Percentiles rank a stretch among this genome's conserved stretches.
These are phyloP conservation scores for Trebouxia sp. DNA, from an alignment of 139 green algal species.

Conservation along the genomic window DNA sequence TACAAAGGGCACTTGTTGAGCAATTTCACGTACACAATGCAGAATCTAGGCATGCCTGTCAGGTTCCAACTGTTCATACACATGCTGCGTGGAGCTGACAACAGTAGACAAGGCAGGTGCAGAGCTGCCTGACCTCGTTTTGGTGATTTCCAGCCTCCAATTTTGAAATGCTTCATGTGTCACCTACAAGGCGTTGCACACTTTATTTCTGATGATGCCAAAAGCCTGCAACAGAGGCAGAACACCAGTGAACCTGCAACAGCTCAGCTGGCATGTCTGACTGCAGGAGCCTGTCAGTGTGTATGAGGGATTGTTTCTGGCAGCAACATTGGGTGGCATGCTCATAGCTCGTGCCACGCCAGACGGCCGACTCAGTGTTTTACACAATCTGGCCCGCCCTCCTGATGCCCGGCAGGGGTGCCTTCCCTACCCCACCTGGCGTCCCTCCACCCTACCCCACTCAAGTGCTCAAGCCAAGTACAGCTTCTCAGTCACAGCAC, in stretches of 20 bases:
- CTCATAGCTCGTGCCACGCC: background rate
- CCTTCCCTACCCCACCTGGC: constrained; percentile 29
- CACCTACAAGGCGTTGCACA: background rate
- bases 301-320: constrained; percentile 10
- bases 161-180: too few species aligned
- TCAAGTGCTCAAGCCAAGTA: background rate
- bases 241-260: too few species aligned
- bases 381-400: constrained; percentile 31
- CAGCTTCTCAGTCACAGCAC: background rate
- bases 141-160: too few species aligned
- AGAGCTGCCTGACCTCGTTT: too few species aligned
- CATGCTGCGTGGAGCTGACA: too few species aligned
- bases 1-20: too few species aligned
- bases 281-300: background rate
- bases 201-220: background rate
- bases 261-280: too few species aligned
- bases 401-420: background rate
- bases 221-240: too few species aligned
- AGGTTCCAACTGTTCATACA: too few species aligned
- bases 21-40: too few species aligned
- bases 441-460: background rate
- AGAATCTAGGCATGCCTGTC: too few species aligned
- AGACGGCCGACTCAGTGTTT: constrained; percentile 27
- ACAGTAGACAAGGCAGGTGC: too few species aligned
- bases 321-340: background rate